phyloP scores from a whole-genome alignment of 495 filamentous ascomycete species.

The Amorphotheca resinae region DNA sequence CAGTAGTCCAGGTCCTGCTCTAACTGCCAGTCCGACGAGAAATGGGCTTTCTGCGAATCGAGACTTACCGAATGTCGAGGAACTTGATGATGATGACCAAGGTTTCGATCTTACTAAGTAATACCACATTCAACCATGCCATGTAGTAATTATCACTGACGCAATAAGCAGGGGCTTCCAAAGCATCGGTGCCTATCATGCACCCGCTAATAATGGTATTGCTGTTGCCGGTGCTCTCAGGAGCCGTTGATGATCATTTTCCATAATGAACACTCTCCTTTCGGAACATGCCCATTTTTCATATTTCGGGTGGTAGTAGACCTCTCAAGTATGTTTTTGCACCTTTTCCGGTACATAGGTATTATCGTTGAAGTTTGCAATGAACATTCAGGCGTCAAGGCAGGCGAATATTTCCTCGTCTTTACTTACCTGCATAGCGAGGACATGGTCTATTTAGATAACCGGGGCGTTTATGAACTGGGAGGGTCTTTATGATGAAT shows the following conservation, averaged over 20 bases:
- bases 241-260: background rate
- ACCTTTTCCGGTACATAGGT: too few species aligned
- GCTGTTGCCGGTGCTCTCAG: constrained; percentile 1
- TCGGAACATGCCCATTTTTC: too few species aligned
- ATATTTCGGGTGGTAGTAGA: too few species aligned
- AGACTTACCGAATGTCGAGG: constrained; percentile 33
- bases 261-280: background rate
- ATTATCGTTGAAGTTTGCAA: too few species aligned
- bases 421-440: background rate
- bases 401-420: background rate
- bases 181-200: constrained; percentile 55
- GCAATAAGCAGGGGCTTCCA: constrained; percentile 47
- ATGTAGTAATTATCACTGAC: too few species aligned
- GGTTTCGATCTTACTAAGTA: constrained; percentile 25
- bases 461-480: background rate
- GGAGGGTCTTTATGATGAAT: background rate
- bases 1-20: constrained; percentile 37
- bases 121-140: too few species aligned
- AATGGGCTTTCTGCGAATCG: constrained; percentile 4
- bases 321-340: too few species aligned
- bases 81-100: constrained; percentile 37
- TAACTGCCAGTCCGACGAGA: constrained; percentile 21
- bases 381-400: background rate
- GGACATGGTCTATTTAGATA: background rate
- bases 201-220: constrained; percentile 3